Evolutionary conservation across 208 protist genomes (phyloP).

Genomic region (Crithidia thermophila): DNA sequence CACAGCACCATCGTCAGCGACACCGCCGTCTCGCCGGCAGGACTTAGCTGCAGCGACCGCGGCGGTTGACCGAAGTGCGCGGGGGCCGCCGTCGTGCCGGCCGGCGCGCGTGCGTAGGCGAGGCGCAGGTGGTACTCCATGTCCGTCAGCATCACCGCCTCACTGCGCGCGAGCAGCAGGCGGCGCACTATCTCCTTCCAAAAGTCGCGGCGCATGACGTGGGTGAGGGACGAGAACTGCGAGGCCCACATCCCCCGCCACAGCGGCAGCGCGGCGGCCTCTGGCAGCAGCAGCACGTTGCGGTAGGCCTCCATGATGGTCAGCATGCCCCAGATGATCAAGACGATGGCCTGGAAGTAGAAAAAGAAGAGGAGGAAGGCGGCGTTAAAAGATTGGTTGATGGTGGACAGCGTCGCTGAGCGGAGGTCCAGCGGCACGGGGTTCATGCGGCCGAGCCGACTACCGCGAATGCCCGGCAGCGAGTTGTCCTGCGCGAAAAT

Average conservation of each 20-base stretch:
- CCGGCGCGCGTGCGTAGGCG: conserved; percentile 13
- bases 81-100: background rate
- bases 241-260: conserved; percentile 25
- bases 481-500: conserved; percentile 13
- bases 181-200: conserved; percentile 24
- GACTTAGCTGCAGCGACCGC: background rate
- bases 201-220: conserved; percentile 19
- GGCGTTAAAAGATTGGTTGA: background rate
- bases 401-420: conserved; percentile 3
- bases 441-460: conserved; percentile 9
- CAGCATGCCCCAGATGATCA: conserved; percentile 20
- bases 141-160: conserved; percentile 31
- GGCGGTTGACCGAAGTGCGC: background rate
- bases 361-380: conserved; percentile 22
- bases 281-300: conserved; percentile 18
- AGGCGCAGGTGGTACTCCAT: conserved; percentile 29
- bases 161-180: conserved; percentile 20
- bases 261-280: conserved; percentile 7
- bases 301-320: conserved; percentile 31
- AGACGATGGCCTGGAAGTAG: conserved; percentile 20
- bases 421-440: conserved; percentile 14
- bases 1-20: conserved; percentile 39
- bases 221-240: conserved; percentile 9
- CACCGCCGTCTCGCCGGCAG: conserved; percentile 10
- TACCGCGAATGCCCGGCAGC: conserved; percentile 15